Base-by-base conservation (phyloP, 2,329 filamentous ascomycete genomes). In the Trichoderma sp. region DNA sequence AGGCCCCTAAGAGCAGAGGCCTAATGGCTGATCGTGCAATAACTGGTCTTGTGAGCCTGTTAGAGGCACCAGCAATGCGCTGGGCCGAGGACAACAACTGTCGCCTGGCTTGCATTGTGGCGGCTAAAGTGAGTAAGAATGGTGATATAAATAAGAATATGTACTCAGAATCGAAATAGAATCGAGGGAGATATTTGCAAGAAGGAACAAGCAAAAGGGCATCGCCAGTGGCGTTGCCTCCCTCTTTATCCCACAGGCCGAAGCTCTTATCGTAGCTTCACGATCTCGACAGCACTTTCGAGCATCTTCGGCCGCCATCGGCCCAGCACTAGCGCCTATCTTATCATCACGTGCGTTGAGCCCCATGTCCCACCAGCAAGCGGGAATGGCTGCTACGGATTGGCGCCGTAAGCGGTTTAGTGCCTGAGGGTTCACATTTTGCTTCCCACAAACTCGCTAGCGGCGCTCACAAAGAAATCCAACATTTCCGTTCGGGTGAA, bases 361-460 rank as follows among this genome's bases (percentile, higher is more conserved):
- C 80, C 80, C 79, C 79, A 76, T 80, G 76, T 73, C 76, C 76
- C 74, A 74, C 74, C 73, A 66, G 26, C 71, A 73, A 73, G 53
- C 73, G 70, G 69, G 71, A 70, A 70, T 71, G 58, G 43, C 58
- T 51, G 72, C 65, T 69, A 74, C 71, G 73, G 71, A 73, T 68
- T 28, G 28, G 57, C 69, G 70, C 79, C 77, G 56, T 71, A 80
- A 79, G 62, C 62, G 78, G 78, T 62, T 72, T 81, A 82, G 82
- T 77, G 75, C 74, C 78, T 77, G 81, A 83, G 82, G 82, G 82
- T 81, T 82, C 81, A 80, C 79, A 81, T 80, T 83, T 83, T 82
- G 76, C 78, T 80, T 81, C 81, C 80, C 81, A 83, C 81, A 83
- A 83, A 82, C 79, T 82, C 80, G 80, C 77, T 81, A 82, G 80